phyloP scores from a whole-genome alignment of 192 early-diverging fungal species.

The Lunasporangiospora selenospora region DNA sequence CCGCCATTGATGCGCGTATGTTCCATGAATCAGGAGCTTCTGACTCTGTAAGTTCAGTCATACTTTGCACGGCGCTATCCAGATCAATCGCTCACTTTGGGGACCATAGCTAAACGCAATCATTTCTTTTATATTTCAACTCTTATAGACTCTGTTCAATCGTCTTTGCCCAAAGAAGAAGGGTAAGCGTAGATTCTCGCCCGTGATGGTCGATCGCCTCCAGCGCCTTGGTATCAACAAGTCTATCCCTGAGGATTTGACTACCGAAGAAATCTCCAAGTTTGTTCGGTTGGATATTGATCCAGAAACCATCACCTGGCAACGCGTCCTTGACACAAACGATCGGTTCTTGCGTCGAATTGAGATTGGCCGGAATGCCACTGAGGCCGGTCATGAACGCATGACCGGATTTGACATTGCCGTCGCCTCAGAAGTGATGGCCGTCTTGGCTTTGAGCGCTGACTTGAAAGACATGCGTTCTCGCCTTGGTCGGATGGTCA shows the following conservation, averaged over 20 bases:
- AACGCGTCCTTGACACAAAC: slow-evolving; percentile 97
- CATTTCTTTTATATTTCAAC: slow-evolving; percentile 21
- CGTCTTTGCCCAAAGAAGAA: slow-evolving; percentile 90
- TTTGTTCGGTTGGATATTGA: slow-evolving; percentile 97
- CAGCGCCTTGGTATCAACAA: slow-evolving; percentile 84
- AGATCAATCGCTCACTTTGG: no score
- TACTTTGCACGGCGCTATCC: background rate
- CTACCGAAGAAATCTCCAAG: slow-evolving; percentile 72
- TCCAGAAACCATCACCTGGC: slow-evolving; percentile 93
- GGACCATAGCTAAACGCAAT: no score
- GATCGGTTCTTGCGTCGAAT: slow-evolving; percentile 96
- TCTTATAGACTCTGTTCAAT: slow-evolving; percentile 78
- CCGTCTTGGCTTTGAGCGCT: slow-evolving; percentile 92
- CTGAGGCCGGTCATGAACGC: slow-evolving; percentile 88
- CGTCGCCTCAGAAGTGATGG: slow-evolving; percentile 98
- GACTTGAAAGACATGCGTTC: slow-evolving; percentile 89
- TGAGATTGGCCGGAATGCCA: slow-evolving; percentile 85
- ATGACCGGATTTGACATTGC: slow-evolving; percentile 98
- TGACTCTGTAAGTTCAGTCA: slow-evolving; percentile 49
- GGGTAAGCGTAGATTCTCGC: slow-evolving; percentile 80
- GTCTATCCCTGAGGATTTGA: slow-evolving; percentile 81
- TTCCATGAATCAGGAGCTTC: slow-evolving; percentile 95
- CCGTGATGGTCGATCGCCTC: slow-evolving; percentile 86
- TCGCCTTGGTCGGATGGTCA: slow-evolving; percentile 91
- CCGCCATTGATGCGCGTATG: slow-evolving; percentile 96